phyloP scores from a whole-genome alignment of 2,329 filamentous ascomycete genomes.

The Coccinonectria pachysandricola region DNA sequence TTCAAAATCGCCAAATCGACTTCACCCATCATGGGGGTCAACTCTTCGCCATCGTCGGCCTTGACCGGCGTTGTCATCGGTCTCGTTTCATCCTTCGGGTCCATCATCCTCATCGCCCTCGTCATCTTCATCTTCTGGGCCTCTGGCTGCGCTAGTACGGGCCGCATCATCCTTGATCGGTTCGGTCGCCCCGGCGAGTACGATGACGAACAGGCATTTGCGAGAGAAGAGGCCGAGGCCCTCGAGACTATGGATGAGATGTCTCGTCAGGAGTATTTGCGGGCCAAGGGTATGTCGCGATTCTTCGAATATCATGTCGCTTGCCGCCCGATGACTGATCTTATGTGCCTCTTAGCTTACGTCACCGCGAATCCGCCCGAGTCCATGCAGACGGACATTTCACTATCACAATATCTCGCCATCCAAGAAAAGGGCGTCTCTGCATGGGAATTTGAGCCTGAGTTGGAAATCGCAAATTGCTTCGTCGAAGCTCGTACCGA shows the following conservation, averaged over 20 bases:
- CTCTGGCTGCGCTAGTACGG: conserved; percentile 55
- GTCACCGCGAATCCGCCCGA: conserved; percentile 90
- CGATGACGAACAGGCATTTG: conserved; percentile 93
- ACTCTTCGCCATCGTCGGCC: conserved; percentile 31
- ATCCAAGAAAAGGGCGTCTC: conserved; percentile 99
- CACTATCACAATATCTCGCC: conserved; percentile 89
- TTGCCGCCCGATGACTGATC: conserved; percentile 8
- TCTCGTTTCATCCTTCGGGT: conserved; percentile 87
- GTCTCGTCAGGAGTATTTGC: conserved; percentile 77
- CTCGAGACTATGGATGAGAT: conserved; percentile 93
- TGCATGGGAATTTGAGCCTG: conserved; percentile 99
- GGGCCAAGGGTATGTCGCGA: conserved; percentile 70
- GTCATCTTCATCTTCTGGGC: conserved; percentile 92
- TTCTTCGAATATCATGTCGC: neutral
- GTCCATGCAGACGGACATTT: conserved; percentile 92
- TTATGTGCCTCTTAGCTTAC: conserved; percentile 54
- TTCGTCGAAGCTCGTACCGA: conserved; percentile 95
- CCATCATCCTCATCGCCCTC: conserved; percentile 72
- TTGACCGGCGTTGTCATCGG: conserved; percentile 83
- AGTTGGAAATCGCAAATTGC: conserved; percentile 96
- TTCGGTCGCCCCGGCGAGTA: conserved; percentile 91
- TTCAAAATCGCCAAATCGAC: too few species aligned
- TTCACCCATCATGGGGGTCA: conserved; percentile 21
- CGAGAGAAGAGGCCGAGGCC: conserved; percentile 87
- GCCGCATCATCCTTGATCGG: conserved; percentile 85